Evolutionary conservation across 192 early-diverging fungal genomes (phyloP), one percentile per base, ranked within the genome.

Genomic region (Gonapodya sp.): DNA sequence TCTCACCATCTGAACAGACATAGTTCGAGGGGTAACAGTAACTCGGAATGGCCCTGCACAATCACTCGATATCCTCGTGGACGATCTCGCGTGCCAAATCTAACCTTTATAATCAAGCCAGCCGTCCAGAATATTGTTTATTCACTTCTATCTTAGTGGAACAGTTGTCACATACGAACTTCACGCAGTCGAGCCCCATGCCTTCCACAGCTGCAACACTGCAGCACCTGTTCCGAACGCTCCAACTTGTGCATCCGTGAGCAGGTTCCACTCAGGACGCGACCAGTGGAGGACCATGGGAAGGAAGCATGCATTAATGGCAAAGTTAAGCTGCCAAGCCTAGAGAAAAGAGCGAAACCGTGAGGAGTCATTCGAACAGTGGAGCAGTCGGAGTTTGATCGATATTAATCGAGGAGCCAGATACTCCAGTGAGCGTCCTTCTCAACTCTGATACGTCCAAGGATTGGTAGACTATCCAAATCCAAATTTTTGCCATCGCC

Each of bases 171-270:
- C n/a, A n/a, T n/a, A n/a, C n/a, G n/a, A n/a, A n/a, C n/a, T n/a
- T 77, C 75, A 77, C 2, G 75, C 75, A 16, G 75, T 77, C 18
- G 30, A 16, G 14, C 75, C 30, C 75, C 75, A 77, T 33, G 75
- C 75, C 31, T 77, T 77, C 75, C 2, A 33, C 18, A 77, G 75
- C 31, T 77, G 75, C 2, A 77, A 33, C 34, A 77, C 30, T 2
- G 30, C 75, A 14, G 75, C 75, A 77, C 30, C 75, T 33, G 75
- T 77, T 77, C 75, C 75, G 34, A 77, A 31, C 8, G 34, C 18
- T 8, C 30, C 75, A 77, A 77, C 75, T 34, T 77, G 75, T 2
- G 8, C 75, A 32, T 77, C 75, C 30, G 18, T 34, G 75, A 77
- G 75, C 2, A 77, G 75, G 14, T 2, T 16, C 34, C 2, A 34